Conservation (phyloP, 768 basidiomycete genomes). For the Suillus subalutaceus region DNA sequence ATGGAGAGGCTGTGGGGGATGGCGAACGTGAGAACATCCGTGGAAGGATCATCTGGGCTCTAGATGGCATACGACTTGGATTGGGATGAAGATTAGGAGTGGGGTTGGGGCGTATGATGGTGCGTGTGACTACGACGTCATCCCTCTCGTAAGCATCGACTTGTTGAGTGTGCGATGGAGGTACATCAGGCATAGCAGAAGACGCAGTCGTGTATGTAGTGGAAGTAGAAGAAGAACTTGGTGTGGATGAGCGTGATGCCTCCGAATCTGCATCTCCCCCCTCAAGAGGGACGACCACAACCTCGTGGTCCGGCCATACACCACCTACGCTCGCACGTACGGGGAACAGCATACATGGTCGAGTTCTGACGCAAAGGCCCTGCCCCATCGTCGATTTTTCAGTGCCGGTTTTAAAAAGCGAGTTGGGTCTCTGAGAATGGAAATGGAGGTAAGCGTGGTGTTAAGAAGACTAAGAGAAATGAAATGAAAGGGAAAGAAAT, state of each 20-base stretch:
- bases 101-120: constrained; percentile 38
- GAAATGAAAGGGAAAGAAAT: constrained; percentile 11
- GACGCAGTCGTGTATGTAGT: constrained; percentile 10
- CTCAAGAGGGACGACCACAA: constrained; percentile 33
- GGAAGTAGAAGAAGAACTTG: constrained; percentile 12
- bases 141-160: constrained; percentile 33
- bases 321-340: constrained; percentile 28
- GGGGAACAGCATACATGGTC: background rate
- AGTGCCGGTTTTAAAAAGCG: constrained; percentile 15
- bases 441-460: constrained; percentile 24
- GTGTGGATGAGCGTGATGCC: background rate
- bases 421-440: constrained; percentile 23
- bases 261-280: constrained; percentile 10
- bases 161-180: constrained; percentile 19
- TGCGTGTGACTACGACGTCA: constrained; percentile 37
- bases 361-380: constrained; percentile 18
- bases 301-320: constrained; percentile 37
- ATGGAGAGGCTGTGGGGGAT: constrained; percentile 35
- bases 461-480: constrained; percentile 14
- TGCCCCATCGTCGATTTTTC: constrained; percentile 31
- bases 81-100: background rate
- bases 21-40: constrained; percentile 8
- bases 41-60: background rate
- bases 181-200: constrained; percentile 2
- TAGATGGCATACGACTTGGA: constrained; percentile 13